Evolutionary conservation across 2,329 filamentous ascomycete genomes (phyloP).

Genomic region (Ceratocystis variospora): DNA sequence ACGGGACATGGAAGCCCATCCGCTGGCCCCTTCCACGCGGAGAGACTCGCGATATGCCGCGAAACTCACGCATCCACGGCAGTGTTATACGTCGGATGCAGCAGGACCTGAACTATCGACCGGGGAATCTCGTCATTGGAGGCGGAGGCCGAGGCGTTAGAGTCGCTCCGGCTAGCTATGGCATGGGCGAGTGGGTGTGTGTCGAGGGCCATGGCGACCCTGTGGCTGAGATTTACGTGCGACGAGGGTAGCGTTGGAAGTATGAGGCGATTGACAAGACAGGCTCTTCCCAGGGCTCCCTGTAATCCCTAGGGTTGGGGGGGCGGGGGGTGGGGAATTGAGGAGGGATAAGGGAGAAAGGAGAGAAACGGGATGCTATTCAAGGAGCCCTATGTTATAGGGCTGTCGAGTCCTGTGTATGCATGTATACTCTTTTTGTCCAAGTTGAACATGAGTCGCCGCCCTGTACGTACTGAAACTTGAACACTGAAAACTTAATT

Average conservation of each 20-base stretch:
- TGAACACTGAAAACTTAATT: background rate
- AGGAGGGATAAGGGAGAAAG: too few relatives aligned
- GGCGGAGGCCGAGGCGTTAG: constrained; percentile 60
- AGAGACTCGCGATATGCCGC: constrained; percentile 63
- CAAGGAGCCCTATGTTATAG: background rate
- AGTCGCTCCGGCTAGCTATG: constrained; percentile 44
- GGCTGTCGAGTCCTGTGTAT: background rate
- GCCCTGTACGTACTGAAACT: background rate
- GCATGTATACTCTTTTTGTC: too few relatives aligned
- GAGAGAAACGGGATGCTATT: background rate
- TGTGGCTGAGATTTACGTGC: constrained; percentile 54
- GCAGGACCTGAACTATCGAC: constrained; percentile 49
- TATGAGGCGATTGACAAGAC: background rate
- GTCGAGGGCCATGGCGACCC: constrained; percentile 50
- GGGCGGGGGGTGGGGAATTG: too few relatives aligned
- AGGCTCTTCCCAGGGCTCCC: background rate
- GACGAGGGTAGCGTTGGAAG: constrained; percentile 22
- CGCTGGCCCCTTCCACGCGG: constrained; percentile 66
- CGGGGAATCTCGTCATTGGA: constrained; percentile 67
- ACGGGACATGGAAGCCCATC: constrained; percentile 68
- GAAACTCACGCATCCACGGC: constrained; percentile 55
- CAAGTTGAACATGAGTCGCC: too few relatives aligned
- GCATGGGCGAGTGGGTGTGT: constrained; percentile 60
- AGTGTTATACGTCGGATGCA: constrained; percentile 62
- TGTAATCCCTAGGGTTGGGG: background rate